Conservation (phyloP, 2,329 filamentous ascomycete species). For the Helicocarpus griseus region DNA sequence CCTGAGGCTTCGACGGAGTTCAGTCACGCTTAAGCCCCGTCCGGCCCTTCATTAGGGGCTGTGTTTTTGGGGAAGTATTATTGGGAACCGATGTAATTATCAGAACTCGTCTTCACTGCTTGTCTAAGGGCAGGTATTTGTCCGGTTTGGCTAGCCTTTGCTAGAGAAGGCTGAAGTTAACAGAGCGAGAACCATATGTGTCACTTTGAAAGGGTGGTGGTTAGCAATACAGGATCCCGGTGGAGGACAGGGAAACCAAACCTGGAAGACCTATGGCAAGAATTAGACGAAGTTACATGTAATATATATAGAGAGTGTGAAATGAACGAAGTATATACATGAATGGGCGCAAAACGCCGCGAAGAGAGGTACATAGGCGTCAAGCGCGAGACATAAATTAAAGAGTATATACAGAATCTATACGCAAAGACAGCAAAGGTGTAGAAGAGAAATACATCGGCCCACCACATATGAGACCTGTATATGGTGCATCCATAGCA, state of each 20-base stretch:
- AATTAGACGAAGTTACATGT: too few species aligned
- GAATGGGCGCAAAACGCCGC: not conserved
- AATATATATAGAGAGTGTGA: not conserved
- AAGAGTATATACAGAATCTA: not conserved
- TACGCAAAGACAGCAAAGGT: not conserved
- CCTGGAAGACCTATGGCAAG: not conserved
- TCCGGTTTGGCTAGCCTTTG: too few species aligned
- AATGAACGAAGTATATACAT: not conserved
- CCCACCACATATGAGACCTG: not conserved
- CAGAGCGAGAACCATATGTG: too few species aligned
- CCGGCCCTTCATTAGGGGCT: too few species aligned
- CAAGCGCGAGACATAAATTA: not conserved
- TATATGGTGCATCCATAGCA: not conserved
- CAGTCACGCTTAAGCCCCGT: too few species aligned
- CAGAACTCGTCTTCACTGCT: too few species aligned
- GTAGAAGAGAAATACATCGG: not conserved
- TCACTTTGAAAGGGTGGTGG: not conserved
- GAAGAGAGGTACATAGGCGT: not conserved
- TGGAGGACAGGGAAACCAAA: not conserved
- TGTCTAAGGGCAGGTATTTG: too few species aligned
- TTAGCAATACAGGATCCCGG: too few species aligned
- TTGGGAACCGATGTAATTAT: too few species aligned
- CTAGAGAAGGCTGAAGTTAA: too few species aligned
- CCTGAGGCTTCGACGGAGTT: too few species aligned
- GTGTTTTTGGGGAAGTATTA: too few species aligned